A percentile compares a stretch with the other conserved stretches of the same genome.
These are phyloP conservation scores for Allomyces macrogynus DNA, from an alignment of 192 early-diverging fungal species.

Conservation along the genomic window DNA sequence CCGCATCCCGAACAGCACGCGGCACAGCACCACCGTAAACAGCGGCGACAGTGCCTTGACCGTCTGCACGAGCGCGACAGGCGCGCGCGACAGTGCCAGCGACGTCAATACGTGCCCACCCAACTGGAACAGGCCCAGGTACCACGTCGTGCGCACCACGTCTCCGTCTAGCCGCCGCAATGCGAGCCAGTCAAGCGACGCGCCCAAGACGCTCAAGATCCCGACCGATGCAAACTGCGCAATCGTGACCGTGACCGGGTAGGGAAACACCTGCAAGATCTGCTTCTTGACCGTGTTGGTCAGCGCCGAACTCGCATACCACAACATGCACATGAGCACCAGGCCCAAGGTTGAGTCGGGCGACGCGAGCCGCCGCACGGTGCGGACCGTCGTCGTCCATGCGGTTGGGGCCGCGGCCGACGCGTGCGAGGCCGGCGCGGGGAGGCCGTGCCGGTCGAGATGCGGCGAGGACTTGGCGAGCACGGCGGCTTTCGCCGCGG, in stretches of 20 bases:
- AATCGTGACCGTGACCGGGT: constrained; percentile 65
- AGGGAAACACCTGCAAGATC: constrained; percentile 51
- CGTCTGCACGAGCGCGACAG: constrained; percentile 70
- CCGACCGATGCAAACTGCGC: constrained; percentile 65
- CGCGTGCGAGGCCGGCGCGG: no score
- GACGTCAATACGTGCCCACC: constrained; percentile 63
- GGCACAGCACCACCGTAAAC: constrained; percentile 67
- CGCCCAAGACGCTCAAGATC: constrained; percentile 29
- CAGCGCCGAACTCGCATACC: constrained; percentile 66
- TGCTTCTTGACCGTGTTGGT: constrained; percentile 69
- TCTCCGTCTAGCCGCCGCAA: constrained; percentile 29
- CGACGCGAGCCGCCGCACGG: no score
- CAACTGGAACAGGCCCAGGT: constrained; percentile 59
- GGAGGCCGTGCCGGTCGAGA: not conserved
- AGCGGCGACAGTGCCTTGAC: constrained; percentile 78
- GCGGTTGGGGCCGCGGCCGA: not conserved
- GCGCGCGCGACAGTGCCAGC: constrained; percentile 52
- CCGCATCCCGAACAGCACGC: constrained; percentile 38
- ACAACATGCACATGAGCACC: constrained; percentile 44
- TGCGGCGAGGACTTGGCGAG: not conserved
- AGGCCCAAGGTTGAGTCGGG: constrained; percentile 23
- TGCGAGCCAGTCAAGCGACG: constrained; percentile 21
- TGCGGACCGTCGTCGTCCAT: not conserved
- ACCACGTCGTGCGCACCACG: constrained; percentile 40
- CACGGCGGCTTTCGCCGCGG: not conserved